These are phyloP conservation scores for Chlorella sp. DNA, from an alignment of 139 green algal species.

Conservation along the genomic window DNA sequence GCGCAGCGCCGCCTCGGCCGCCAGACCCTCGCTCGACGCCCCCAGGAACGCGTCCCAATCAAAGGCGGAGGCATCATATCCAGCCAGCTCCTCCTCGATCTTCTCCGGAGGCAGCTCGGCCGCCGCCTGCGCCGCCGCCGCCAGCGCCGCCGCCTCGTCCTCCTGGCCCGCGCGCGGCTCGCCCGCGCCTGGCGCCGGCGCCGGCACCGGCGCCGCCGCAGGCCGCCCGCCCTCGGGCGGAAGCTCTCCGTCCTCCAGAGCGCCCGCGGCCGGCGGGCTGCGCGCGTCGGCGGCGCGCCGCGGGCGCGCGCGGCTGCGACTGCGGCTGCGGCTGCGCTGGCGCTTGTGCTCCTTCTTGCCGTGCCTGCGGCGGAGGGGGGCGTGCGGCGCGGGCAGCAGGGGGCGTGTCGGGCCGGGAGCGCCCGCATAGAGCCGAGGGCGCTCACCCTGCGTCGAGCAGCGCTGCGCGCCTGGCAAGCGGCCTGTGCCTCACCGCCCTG, in stretches of 20 bases:
- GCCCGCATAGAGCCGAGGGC: not conserved
- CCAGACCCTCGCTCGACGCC: too few species aligned
- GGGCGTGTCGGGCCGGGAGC: not conserved
- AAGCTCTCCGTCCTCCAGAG: not conserved
- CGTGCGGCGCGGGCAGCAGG: not conserved
- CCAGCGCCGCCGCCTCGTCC: not conserved
- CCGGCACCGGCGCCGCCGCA: not conserved
- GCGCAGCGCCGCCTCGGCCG: not conserved
- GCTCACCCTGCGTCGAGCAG: not conserved
- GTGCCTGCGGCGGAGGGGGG: not conserved
- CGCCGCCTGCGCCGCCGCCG: not conserved
- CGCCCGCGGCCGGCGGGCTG: not conserved
- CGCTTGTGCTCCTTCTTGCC: constrained; percentile 8
- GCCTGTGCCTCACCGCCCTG: too few species aligned
- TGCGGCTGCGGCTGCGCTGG: constrained; percentile 5
- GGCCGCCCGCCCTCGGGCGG: not conserved
- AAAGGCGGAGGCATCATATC: constrained; percentile 7
- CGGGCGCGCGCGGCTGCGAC: not conserved
- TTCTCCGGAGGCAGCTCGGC: not conserved
- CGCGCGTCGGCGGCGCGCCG: not conserved
- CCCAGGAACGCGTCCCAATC: constrained; percentile 21
- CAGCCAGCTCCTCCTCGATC: constrained; percentile 11
- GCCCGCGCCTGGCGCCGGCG: not conserved
- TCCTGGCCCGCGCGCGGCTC: not conserved
- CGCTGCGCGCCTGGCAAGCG: too few species aligned